phyloP scores from a whole-genome alignment of 805 yeast genomes.

The Metschnikowia koreensis region DNA sequence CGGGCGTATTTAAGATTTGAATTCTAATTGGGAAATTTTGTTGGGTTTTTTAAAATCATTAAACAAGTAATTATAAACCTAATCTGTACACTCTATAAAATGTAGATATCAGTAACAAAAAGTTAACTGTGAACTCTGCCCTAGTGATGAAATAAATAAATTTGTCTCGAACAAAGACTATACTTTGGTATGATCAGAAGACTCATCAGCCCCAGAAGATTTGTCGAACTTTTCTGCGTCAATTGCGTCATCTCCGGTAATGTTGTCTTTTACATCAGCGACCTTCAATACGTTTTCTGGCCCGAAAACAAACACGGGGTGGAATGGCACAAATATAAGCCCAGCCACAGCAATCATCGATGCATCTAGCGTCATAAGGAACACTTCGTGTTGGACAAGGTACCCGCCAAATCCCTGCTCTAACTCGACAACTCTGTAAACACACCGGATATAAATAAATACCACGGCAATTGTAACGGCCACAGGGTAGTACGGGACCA shows the following conservation, averaged over 20 bases:
- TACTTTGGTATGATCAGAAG: no score
- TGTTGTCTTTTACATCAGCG: conserved; percentile 8
- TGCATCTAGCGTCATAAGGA: conserved; percentile 39
- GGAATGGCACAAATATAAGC: conserved; percentile 36
- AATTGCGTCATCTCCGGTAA: no score
- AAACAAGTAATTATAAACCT: no score
- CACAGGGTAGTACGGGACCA: conserved; percentile 33
- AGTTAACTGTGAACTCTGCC: no score
- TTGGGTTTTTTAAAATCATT: no score
- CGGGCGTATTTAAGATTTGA: no score
- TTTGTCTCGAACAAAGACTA: no score
- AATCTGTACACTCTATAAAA: no score
- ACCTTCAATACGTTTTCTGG: conserved; percentile 17
- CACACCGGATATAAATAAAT: conserved; percentile 33
- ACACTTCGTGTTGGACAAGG: conserved; percentile 36
- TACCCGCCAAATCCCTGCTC: conserved; percentile 39
- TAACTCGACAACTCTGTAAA: conserved; percentile 42
- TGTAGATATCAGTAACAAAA: no score
- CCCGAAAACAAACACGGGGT: conserved; percentile 39
- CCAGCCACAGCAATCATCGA: conserved; percentile 38
- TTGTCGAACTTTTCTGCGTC: background rate
- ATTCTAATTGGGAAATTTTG: no score
- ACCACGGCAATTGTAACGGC: conserved; percentile 34
- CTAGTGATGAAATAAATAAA: no score
- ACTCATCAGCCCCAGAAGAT: background rate